Percentiles rank a stretch among this genome's conserved stretches.
These are phyloP conservation scores for Agapanthus africanus DNA, from an alignment of 106 monocot species.

Conservation along the genomic window DNA sequence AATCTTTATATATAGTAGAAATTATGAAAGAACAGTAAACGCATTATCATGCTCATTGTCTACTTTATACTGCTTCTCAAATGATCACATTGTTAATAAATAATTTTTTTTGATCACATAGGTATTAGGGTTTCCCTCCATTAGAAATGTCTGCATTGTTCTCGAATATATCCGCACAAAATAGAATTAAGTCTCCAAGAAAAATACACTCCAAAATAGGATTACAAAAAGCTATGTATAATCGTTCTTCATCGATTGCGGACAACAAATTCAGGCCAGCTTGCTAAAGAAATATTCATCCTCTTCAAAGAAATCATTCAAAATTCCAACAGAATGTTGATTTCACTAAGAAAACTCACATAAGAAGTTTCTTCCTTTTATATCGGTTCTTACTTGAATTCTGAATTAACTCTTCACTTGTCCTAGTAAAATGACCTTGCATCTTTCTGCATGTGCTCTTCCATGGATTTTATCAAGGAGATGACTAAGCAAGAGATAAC, in stretches of 20 bases:
- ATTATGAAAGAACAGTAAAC: neutral
- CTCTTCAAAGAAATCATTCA: too few relatives aligned
- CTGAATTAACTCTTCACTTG: neutral
- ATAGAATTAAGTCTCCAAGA: too few relatives aligned
- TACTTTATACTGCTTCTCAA: neutral
- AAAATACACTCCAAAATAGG: too few relatives aligned
- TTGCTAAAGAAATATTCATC: too few relatives aligned
- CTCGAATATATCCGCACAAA: too few relatives aligned
- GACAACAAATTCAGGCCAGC: too few relatives aligned
- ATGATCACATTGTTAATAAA: neutral
- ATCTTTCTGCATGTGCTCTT: conserved; percentile 6
- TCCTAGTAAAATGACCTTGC: neutral
- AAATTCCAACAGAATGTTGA: too few relatives aligned
- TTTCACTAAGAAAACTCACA: too few relatives aligned
- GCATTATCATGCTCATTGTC: neutral
- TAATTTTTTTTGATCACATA: too few relatives aligned
- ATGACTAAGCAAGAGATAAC: conserved; percentile 1
- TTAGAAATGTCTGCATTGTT: neutral
- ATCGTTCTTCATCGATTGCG: too few relatives aligned
- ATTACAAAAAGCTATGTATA: too few relatives aligned
- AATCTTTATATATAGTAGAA: neutral
- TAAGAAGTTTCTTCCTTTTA: neutral
- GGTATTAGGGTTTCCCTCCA: neutral
- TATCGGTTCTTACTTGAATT: neutral
- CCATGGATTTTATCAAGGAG: neutral